These are phyloP conservation scores for Fusarium nematophilum DNA, from an alignment of 2,329 filamentous ascomycete species.

Conservation along the genomic window DNA sequence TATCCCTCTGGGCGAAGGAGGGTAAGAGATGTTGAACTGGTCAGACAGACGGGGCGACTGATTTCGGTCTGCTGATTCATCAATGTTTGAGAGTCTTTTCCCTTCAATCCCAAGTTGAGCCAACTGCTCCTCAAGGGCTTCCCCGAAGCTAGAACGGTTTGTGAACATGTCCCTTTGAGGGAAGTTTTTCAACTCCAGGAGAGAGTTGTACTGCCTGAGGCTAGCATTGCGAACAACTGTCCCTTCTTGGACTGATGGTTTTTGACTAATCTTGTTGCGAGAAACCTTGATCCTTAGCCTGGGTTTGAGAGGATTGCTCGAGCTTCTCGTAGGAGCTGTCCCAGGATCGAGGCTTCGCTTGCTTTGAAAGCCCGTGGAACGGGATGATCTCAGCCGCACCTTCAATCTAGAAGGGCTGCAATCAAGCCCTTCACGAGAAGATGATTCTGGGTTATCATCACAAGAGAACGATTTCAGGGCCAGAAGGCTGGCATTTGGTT, in stretches of 20 bases:
- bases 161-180: constrained; percentile 20
- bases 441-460: not conserved
- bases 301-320: constrained; percentile 23
- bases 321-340: constrained; percentile 6
- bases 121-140: constrained; percentile 22
- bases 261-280: constrained; percentile 43
- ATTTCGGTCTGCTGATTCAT: constrained; percentile 19
- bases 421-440: constrained; percentile 1
- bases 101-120: constrained; percentile 5
- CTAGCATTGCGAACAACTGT: constrained; percentile 35
- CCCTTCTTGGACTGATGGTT: constrained; percentile 17
- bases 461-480: not conserved
- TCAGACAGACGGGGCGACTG: constrained; percentile 44
- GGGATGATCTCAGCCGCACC: constrained; percentile 42
- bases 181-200: constrained; percentile 45
- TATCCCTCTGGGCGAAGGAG: constrained; percentile 35
- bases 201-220: constrained; percentile 49
- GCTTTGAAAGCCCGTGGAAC: constrained; percentile 18
- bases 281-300: constrained; percentile 50
- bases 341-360: constrained; percentile 7
- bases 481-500: not conserved
- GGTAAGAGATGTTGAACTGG: constrained; percentile 51
- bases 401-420: constrained; percentile 43
- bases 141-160: constrained; percentile 21
- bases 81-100: constrained; percentile 14